Base-by-base conservation (phyloP, 2,329 filamentous ascomycete genomes). In the Leptographium radiaticola region DNA sequence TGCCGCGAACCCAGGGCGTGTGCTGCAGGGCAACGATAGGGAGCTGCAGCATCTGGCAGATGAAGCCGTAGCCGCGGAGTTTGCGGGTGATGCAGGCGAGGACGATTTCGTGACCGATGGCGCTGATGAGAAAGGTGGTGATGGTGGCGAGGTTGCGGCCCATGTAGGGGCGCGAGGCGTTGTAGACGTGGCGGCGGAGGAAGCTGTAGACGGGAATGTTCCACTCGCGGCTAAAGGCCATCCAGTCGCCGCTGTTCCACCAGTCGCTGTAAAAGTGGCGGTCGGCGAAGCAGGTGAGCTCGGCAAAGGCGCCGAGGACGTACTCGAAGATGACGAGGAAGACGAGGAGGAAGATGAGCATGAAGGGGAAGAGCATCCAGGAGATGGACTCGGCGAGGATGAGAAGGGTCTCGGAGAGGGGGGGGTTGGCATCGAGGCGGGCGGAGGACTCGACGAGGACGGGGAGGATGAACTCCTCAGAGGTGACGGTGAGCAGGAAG, bases 321-420 rank as follows among this genome's bases (percentile, higher is more conserved):
- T 97, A 98, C 68, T 98, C 93, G 68, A 97, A 98, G 63, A 97
- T 97, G 67, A 96, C 89, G 55, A 98, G 82, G 73, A 98, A 98
- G 53, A 97, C 90, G 49, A 97, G 81, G 6, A 97, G 74, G 67
- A 97, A 94, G 5, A 85, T 95, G 57, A 97, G 77, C 88, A 96
- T 96, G 68, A 97, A 98, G 4, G 93, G 93, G 69, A 96, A 97
- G 25, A 98, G 78, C 18, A 98, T 80, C 75, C 87, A 83, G 55
- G 86, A 91, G 64, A 95, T 90, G 15, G 87, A 89, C 73, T 97
- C 93, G 33, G 87, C 81, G 30, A 98, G 76, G 59, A 96, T 83
- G 56, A 98, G 79, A 3, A 81, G 75, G 54, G 80, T 81, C 58
- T 97, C 93, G 2, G 77, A 70, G 33, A 73, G 65, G 43, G 75